Evolutionary conservation across 176 grass and related monocot genomes (phyloP), one percentile per base, ranked within the genome.

Genomic region (Thinopyrum elongatum): DNA sequence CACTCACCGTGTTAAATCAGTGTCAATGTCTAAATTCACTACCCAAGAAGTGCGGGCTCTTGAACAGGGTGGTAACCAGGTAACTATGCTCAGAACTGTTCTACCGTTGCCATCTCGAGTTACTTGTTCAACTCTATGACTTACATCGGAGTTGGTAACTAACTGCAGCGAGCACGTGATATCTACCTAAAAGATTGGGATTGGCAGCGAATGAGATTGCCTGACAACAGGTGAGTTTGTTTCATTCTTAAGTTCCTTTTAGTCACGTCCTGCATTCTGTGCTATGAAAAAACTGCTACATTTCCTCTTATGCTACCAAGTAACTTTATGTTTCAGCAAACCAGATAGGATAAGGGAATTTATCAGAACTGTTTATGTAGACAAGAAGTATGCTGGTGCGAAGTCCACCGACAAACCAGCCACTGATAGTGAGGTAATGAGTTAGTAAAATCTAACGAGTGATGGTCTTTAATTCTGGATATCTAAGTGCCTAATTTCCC

Each of bases 11-110:
- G 97, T 99, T n/a, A 99, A 99, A 83, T 99, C 97, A 2, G 94
- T 99, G 68, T 96, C 97, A 13, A 92, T 96, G 97, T 83, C 94
- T 65, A 99, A 93, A 90, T 99, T 99, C 89, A 91, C 86, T 69
- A 96, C 86, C 75, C 94, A 99, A 86, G 94, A 99, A 89, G 94
- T 96, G 51, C 84, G 87, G 36, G 41, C 88, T 83, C 94, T 96
- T 49, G 92, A 99, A 86, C 90, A 91, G 76, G 97, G 97, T 49
- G 97, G 94, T 47, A 99, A 99, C 90, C 97, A 99, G 94, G 97
- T 99, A 87, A 90, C 9, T 34, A 53, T 39, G 60, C 62, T 36
- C 15, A 33, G 27, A 79, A 29, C 31, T 76, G 19, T 65, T 69
- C 12, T 69, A 23, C 79, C 26, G 22, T 79, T 57, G 39, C 25